Base-by-base conservation (phyloP, 2,329 filamentous ascomycete genomes). In the Elsinoe necatrix region DNA sequence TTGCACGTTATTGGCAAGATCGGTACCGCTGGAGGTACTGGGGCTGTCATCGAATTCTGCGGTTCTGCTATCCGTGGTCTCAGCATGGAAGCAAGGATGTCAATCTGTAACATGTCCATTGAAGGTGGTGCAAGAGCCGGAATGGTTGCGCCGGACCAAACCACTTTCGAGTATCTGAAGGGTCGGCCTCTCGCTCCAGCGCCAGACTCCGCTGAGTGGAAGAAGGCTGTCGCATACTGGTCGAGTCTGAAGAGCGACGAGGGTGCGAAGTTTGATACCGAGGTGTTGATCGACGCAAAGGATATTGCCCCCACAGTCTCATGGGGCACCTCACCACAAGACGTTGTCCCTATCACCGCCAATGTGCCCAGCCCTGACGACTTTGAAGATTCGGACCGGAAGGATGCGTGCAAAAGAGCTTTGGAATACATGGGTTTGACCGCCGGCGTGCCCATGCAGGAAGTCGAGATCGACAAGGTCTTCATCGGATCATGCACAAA, bases 401-500 rank as follows among this genome's bases (percentile, higher is more conserved):
- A 92, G 78, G 77, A 80, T 18, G 81, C 87, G 56, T 91, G 87
- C 67, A 81, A 83, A 61, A 82, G 90, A 57, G 89, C 91, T 72
- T 79, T 98, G 23, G 85, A 96, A 71, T 98, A 98, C 74, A 98
- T 98, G 93, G 93, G 93, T 34, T 79, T 98, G 55, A 86, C 80
- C 4, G 77, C 92, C 21, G 90, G 90, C 57, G 95, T 87, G 0
- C 86, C 82, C 7, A 93, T 98, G 85, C 83, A 95, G 70, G 90
- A 97, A n/a, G 85, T 98, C 62, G 73, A 78, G 25, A 75, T 97
- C 55, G 93, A 98, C 80, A 97, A 97, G 78, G 84, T 97, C 63
- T 98, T 97, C 71, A 96, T 97, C 65, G 93, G 93, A 45, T 95
- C 90, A 9, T 98, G 93, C 81, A 98, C 93, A 35, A 98, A 98